phyloP scores from a whole-genome alignment of 1,139 yeast genomes.

The Taphrina communis region DNA sequence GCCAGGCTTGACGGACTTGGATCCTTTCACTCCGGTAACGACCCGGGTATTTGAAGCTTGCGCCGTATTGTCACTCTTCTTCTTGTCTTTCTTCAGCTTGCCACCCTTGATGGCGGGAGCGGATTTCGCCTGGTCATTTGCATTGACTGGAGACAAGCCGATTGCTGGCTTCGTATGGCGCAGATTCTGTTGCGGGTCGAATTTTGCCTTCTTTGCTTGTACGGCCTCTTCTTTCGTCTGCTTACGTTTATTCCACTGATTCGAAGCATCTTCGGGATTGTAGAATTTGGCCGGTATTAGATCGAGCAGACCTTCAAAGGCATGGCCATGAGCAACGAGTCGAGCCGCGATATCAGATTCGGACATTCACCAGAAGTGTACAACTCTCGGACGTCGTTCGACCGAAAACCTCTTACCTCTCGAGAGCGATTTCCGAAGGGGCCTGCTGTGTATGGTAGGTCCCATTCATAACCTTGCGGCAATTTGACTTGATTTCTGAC shows the following conservation, averaged over 20 bases:
- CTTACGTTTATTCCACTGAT: constrained; percentile 88
- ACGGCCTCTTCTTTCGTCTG: constrained; percentile 65
- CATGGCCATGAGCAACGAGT: constrained; percentile 78
- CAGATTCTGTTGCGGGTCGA: constrained; percentile 65
- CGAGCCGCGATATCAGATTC: constrained; percentile 50
- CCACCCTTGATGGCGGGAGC: neutral
- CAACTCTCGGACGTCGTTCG: neutral
- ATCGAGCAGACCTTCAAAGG: constrained; percentile 87
- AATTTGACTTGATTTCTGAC: neutral
- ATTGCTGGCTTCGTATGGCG: neutral
- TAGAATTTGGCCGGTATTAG: constrained; percentile 93
- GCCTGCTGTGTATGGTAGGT: neutral
- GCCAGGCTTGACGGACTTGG: neutral
- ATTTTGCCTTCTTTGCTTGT: constrained; percentile 68
- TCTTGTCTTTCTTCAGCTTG: neutral
- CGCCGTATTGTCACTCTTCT: neutral
- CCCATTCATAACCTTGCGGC: neutral
- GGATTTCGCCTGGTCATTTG: neutral
- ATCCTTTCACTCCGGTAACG: constrained; percentile 1
- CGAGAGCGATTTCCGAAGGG: neutral
- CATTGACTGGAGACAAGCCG: neutral
- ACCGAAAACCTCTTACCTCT: no score
- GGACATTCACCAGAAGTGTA: constrained; percentile 9
- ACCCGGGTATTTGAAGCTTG: neutral
- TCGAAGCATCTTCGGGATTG: constrained; percentile 66